Conservation (phyloP, 225 moss, liverwort and hornwort genomes). For the Pseudoscleropodium purum region DNA sequence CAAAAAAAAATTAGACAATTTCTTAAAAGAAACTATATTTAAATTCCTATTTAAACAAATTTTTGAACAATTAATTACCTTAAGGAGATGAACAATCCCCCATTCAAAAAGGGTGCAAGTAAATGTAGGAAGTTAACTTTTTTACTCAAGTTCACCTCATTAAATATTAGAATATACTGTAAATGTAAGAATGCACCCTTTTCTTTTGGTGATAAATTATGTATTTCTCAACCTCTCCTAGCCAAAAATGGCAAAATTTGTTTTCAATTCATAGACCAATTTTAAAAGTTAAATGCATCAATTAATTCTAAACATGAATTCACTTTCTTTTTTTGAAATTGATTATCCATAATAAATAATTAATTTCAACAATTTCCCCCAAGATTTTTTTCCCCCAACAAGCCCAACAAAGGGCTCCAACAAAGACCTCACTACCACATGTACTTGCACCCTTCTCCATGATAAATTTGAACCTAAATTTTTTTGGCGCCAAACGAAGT, state of each 20-base stretch:
- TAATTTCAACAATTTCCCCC: not conserved
- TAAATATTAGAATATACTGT: rapidly evolving
- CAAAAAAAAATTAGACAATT: no score
- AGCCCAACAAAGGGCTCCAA: no score
- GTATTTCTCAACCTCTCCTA: rapidly evolving
- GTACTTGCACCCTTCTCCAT: not conserved
- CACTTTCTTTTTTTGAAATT: not conserved
- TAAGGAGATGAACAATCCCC: not conserved
- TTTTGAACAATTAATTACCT: not conserved
- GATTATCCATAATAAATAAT: rapidly evolving
- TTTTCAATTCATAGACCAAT: no score
- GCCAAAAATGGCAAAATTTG: rapidly evolving
- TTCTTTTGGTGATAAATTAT: rapidly evolving
- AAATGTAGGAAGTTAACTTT: not conserved
- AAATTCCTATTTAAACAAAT: not conserved
- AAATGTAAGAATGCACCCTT: not conserved
- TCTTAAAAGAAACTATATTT: rapidly evolving
- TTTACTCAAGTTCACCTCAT: not conserved
- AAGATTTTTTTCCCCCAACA: not conserved
- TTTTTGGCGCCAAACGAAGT: slow-evolving; percentile 5
- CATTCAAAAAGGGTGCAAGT: rapidly evolving
- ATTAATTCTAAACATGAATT: no score
- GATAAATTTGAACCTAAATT: not conserved
- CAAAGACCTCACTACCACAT: no score
- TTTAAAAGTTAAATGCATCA: not conserved